These are phyloP conservation scores for Fusarium sublunatum DNA, from an alignment of 2,329 filamentous ascomycete genomes.

Conservation along the genomic window DNA sequence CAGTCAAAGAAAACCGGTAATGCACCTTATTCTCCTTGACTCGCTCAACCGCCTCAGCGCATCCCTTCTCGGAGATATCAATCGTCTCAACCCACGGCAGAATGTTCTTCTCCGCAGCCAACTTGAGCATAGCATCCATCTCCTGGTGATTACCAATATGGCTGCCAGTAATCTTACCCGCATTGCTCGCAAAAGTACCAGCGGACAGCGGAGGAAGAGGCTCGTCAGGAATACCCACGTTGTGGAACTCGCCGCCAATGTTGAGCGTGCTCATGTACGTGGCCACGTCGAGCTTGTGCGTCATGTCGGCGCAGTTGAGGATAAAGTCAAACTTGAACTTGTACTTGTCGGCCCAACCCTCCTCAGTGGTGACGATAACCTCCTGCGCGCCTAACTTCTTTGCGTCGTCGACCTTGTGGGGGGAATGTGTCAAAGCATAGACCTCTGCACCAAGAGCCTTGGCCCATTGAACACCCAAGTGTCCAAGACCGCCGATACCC, in stretches of 20 bases:
- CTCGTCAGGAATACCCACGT: constrained; percentile 66
- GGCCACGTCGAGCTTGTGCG: constrained; percentile 65
- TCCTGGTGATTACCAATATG: constrained; percentile 71
- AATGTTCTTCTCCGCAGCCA: constrained; percentile 67
- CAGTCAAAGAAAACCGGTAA: constrained; percentile 77
- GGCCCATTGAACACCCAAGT: constrained; percentile 78
- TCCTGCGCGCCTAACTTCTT: constrained; percentile 71
- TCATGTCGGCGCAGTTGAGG: constrained; percentile 62
- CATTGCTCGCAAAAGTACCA: constrained; percentile 61
- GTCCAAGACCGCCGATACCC: constrained; percentile 78
- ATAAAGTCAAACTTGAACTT: constrained; percentile 63
- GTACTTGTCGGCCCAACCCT: constrained; percentile 69
- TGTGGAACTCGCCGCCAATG: constrained; percentile 66
- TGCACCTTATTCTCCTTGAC: constrained; percentile 77
- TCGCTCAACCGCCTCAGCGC: constrained; percentile 75
- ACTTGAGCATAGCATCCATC: constrained; percentile 67
- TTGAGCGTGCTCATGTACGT: constrained; percentile 63
- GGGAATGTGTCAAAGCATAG: constrained; percentile 71
- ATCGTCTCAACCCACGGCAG: constrained; percentile 70
- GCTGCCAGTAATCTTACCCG: constrained; percentile 62
- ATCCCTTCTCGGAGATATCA: constrained; percentile 73
- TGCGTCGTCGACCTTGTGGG: constrained; percentile 68
- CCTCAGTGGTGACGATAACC: constrained; percentile 59
- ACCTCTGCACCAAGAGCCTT: constrained; percentile 76
- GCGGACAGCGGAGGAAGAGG: constrained; percentile 58